Evolutionary conservation across 1,139 yeast genomes (phyloP), one percentile per base, ranked within the genome.

Genomic region (Candida buenavistaensis): DNA sequence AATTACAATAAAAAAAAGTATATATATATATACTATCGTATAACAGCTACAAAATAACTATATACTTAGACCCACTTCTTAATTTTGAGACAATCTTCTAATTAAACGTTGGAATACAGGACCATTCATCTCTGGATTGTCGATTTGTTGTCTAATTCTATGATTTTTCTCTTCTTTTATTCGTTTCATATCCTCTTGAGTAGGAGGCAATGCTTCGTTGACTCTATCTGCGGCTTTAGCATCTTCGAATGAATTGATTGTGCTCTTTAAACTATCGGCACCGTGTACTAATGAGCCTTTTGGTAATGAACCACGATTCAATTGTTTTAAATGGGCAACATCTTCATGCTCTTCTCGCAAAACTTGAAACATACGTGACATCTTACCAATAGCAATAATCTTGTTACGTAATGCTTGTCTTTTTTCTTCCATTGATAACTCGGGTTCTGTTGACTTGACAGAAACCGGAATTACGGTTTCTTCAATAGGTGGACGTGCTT

Each of bases 161-260:
- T 61, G 58, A 33, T 59, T 61, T 45, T 79, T 61, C 46, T 72
- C 72, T 37, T 67, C 64, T 42, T 78, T 78, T 29, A 60, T 57
- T 43, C 59, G 62, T 28, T 63, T 64, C 25, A 73, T 56, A 48
- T 83, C 86, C 38, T 78, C 86, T 6, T 66, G 60, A 3, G 80
- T 58, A n/a, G 97, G 97, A 3, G 98, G 98, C 52, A 92, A 59
- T 26, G 87, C 84, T 62, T 92, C 98, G 57, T 92, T 92, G 27
- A 70, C 72, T 48, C 85, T 59, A 64, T 92, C 98, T 3, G 92
- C 94, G 47, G 65, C 64, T 45, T 82, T 73, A 1, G 97, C 97
- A 37, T 84, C 95, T 53, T 88, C 96, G 52, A 92, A 92, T 9
- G 86, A 70, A 22, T 70, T 63, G 35, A 92, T 74, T 10, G 88